Base-by-base conservation (phyloP, 371 early-diverging fungal species). In the Mortierella sp. region DNA sequence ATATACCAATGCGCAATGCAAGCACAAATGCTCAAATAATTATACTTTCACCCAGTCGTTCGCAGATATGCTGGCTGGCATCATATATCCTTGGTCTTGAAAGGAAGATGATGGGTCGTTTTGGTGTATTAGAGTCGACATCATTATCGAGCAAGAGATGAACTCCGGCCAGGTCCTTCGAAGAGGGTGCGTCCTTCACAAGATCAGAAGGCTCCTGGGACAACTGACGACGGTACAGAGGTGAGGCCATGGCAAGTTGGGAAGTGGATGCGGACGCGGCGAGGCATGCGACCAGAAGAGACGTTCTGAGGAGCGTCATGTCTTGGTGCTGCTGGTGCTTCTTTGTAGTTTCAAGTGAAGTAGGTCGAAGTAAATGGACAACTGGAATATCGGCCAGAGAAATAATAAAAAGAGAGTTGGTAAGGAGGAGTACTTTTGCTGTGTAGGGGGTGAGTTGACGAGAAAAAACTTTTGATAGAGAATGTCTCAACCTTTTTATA, bases 121-220 rank as follows among this genome's bases (percentile, higher is more conserved):
- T 70, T 39, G 77, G 68, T 2, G 78, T 77, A 14, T 8, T n/a
- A 14, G 66, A 34, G 66, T 82, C 82, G 43, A 82, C 22, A 50
- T 82, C 78, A 31, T 82, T 82, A n/a, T 82, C 69, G 29, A 77
- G 65, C 37, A 82, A 40, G 26, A 82, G 63, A 68, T 81, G 78
- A 6, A 68, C 69, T 1, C 82, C 78, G 11, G 8, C 63, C 4
- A 81, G 41, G 26, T 67, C 48, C 1, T 50, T 67, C 22, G 81
- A 66, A 8, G 45, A 64, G 2, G 81, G 81, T 6, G 75, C 75
- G 31, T 63, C 31, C 8, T 39, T 26, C 64, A 43, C 68, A 1
- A 71, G 64, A 9, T 26, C 29, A 19, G 48, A 66, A 26, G 43
- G 37, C 4, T 1, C 43, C 34, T 39, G 39, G n/a, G 64, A 22